Percentiles rank a stretch among this genome's conserved stretches.
phyloP scores from a whole-genome alignment of 2,329 filamentous ascomycete species.

The Karstenula rhodostoma region DNA sequence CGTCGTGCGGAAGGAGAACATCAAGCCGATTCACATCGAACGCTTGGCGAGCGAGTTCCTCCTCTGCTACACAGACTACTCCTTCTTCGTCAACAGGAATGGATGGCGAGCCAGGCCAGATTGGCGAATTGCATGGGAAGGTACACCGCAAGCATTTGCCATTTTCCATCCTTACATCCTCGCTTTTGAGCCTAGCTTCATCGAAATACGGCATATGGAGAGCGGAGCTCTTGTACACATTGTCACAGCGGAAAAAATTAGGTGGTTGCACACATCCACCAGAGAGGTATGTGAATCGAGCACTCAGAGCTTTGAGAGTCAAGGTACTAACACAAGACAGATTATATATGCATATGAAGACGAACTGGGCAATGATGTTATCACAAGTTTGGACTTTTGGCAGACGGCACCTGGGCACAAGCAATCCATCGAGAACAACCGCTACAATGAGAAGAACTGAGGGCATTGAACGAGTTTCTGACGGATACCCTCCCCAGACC shows the following conservation, averaged over 20 bases:
- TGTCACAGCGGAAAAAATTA: constrained; percentile 93
- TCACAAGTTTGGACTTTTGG: constrained; percentile 98
- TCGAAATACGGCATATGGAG: constrained; percentile 95
- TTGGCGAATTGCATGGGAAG: constrained; percentile 98
- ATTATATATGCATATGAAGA: constrained; percentile 98
- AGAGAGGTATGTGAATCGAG: constrained; percentile 75
- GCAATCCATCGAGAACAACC: constrained; percentile 36
- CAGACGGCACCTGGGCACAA: constrained; percentile 42
- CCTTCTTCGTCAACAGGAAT: constrained; percentile 98
- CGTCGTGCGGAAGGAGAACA: constrained; percentile 90
- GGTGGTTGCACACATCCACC: constrained; percentile 96
- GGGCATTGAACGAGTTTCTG: not conserved
- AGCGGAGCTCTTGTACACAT: constrained; percentile 91
- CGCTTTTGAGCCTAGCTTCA: constrained; percentile 96
- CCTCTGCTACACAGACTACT: constrained; percentile 98
- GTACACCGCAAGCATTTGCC: constrained; percentile 88
- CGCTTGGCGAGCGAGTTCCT: constrained; percentile 96
- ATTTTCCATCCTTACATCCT: constrained; percentile 97
- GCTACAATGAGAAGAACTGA: constrained; percentile 39
- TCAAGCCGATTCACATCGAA: constrained; percentile 96
- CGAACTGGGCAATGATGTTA: constrained; percentile 89
- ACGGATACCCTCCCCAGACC: not conserved
- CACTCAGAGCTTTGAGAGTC: not conserved
- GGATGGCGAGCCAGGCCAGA: constrained; percentile 95
- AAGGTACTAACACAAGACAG: constrained; percentile 59